Evolutionary conservation across 768 basidiomycete species (phyloP).

Genomic region (Naganishia kalamii): DNA sequence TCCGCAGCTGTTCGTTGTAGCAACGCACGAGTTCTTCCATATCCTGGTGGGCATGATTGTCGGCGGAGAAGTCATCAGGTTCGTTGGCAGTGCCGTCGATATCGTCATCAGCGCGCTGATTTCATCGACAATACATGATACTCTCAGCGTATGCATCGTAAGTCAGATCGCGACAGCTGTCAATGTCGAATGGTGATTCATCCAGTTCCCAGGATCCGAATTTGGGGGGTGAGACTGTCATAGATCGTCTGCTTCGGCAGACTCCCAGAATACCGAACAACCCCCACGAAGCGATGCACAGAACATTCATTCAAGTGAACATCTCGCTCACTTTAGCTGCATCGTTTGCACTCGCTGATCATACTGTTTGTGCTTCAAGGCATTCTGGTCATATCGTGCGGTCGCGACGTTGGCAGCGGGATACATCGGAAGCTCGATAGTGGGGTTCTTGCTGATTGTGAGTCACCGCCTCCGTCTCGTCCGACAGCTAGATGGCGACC

Average conservation of each 20-base stretch:
- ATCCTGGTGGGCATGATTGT: conserved; percentile 39
- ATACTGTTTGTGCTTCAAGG: conserved; percentile 6
- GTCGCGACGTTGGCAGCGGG: conserved; percentile 41
- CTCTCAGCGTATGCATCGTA: conserved; percentile 31
- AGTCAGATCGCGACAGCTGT: conserved; percentile 26
- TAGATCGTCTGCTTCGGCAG: conserved; percentile 17
- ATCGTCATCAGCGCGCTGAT: background rate
- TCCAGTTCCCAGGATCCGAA: conserved; percentile 21
- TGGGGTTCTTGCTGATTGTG: conserved; percentile 43
- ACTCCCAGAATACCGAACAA: conserved; percentile 19
- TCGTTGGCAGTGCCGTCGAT: background rate
- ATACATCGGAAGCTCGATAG: conserved; percentile 39
- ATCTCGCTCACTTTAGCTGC: background rate
- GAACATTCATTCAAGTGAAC: conserved; percentile 22
- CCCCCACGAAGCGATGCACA: conserved; percentile 23
- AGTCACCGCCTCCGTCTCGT: conserved; percentile 21
- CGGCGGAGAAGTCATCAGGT: conserved; percentile 42
- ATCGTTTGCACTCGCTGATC: background rate
- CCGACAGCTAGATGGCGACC: too few relatives aligned
- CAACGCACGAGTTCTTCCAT: conserved; percentile 41
- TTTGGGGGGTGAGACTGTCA: conserved; percentile 23
- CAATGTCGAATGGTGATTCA: background rate
- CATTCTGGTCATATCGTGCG: conserved; percentile 40
- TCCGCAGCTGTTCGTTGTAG: conserved; percentile 40
- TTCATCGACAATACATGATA: background rate